A percentile compares a stretch with the other conserved stretches of the same genome.
phyloP scores from a whole-genome alignment of 176 grass and related monocot species.

The Phyllostachys edulis region DNA sequence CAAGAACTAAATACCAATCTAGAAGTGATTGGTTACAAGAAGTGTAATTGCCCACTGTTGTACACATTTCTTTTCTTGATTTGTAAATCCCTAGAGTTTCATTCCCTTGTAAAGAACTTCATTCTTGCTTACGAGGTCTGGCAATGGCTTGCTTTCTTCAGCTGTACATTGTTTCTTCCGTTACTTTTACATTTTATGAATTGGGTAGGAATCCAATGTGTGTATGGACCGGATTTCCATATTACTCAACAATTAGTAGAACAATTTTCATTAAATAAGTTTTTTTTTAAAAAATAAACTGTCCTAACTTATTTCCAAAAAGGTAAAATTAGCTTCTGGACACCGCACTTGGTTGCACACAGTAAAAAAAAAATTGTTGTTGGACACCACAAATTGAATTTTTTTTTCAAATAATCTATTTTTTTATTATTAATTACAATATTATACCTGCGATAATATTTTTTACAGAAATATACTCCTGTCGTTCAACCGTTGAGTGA shows the following conservation, averaged over 20 bases:
- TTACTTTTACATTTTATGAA: not conserved
- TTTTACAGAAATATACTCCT: too few species aligned
- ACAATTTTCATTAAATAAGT: not conserved
- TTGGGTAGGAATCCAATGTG: not conserved
- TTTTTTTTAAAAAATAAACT: not conserved
- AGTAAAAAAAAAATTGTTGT: too few species aligned
- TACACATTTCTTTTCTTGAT: constrained; percentile 33
- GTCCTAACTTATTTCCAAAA: not conserved
- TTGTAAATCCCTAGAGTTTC: constrained; percentile 39
- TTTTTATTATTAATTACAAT: too few species aligned
- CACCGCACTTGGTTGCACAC: too few species aligned
- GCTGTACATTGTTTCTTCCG: not conserved
- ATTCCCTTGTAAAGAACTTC: constrained; percentile 10
- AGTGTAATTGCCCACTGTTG: constrained; percentile 16
- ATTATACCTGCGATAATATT: too few species aligned
- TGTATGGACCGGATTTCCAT: not conserved
- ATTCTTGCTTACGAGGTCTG: not conserved
- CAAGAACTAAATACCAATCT: constrained; percentile 12
- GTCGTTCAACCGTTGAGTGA: too few species aligned
- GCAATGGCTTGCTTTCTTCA: constrained; percentile 4
- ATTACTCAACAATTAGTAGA: too few species aligned
- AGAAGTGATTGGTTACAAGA: constrained; percentile 2
- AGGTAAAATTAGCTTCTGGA: too few species aligned
- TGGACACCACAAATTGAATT: too few species aligned
- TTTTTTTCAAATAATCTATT: too few species aligned